These are phyloP conservation scores for Neonectria coccinea DNA, from an alignment of 2,329 filamentous ascomycete species.

Conservation along the genomic window DNA sequence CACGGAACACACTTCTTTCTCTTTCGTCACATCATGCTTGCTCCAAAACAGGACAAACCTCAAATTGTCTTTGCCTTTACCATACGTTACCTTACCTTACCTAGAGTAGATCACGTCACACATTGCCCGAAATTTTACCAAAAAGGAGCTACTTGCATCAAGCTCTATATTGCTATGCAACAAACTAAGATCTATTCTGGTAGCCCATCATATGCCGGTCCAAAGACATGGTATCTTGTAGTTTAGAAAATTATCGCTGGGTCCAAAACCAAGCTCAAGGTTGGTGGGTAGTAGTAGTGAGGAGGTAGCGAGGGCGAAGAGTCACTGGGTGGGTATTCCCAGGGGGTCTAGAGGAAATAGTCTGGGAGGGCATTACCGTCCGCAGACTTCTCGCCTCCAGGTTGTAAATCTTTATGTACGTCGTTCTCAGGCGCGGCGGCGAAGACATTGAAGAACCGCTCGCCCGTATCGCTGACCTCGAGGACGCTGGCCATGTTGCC, in stretches of 20 bases:
- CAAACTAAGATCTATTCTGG: constrained; percentile 31
- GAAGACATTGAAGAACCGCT: constrained; percentile 97
- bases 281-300: constrained; percentile 16
- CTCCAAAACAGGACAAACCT: constrained; percentile 26
- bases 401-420: constrained; percentile 85
- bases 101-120: constrained; percentile 29
- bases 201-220: constrained; percentile 31
- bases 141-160: constrained; percentile 38
- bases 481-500: constrained; percentile 97
- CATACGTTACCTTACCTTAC: constrained; percentile 26
- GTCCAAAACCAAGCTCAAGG: constrained; percentile 27
- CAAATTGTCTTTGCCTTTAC: constrained; percentile 17
- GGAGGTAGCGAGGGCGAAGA: constrained; percentile 1
- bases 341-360: constrained; percentile 71
- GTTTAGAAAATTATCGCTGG: constrained; percentile 36
- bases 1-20: constrained; percentile 35
- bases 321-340: constrained; percentile 7
- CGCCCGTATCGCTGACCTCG: constrained; percentile 92
- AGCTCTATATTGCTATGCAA: constrained; percentile 44
- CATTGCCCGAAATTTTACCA: constrained; percentile 24
- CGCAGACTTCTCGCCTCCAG: constrained; percentile 76
- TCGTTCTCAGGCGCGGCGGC: constrained; percentile 97
- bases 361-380: constrained; percentile 74
- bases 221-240: constrained; percentile 44
- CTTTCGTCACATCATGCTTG: constrained; percentile 37